Evolutionary conservation across 2,329 filamentous ascomycete species (phyloP), one percentile per base, ranked within the genome.

Genomic region (Pseudogymnoascus destructans): DNA sequence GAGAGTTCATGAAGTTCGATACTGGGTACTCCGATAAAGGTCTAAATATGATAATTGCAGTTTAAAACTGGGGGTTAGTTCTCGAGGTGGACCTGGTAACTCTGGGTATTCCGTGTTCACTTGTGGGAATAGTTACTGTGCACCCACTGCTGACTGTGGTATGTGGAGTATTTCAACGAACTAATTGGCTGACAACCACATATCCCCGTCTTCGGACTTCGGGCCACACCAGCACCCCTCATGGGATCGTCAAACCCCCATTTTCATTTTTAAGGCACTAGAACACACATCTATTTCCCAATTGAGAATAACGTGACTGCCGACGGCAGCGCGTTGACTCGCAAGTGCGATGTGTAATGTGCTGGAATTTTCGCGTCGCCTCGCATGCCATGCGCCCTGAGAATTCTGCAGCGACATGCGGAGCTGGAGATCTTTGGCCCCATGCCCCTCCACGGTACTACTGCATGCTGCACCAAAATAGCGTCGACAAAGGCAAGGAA

Each of bases 381-480:
- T 52, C 46, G 46, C 46, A 52, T 52, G 46, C 46, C 25, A 52
- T 52, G 46, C 46, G 46, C 46, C 46, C n/a, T 52, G 46, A 52
- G 46, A 52, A 52, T 52, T 52, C 46, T 52, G 46, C 46, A 52
- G 25, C 46, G 46, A 52, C 5, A 52, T 52, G 46, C 46, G 46
- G 46, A 52, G 46, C 15, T 19, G 46, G 46, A 52, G 46, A 52
- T 52, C 25, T 52, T 3, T 52, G 46, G 7, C 46, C 46, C 25
- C 25, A 52, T 52, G 46, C 2, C 6, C 46, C 36, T 25, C 46
- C 46, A 52, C 46, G 46, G 46, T 52, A 52, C 46, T 25, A 52
- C 46, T 15, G 25, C 46, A 52, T 52, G 17, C 46, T 52, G 25
- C 25, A 17, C 13, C 46, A 52, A 30, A 19, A 52, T 52, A 52